phyloP scores from a whole-genome alignment of 768 basidiomycete genomes.

The Panus rudis region DNA sequence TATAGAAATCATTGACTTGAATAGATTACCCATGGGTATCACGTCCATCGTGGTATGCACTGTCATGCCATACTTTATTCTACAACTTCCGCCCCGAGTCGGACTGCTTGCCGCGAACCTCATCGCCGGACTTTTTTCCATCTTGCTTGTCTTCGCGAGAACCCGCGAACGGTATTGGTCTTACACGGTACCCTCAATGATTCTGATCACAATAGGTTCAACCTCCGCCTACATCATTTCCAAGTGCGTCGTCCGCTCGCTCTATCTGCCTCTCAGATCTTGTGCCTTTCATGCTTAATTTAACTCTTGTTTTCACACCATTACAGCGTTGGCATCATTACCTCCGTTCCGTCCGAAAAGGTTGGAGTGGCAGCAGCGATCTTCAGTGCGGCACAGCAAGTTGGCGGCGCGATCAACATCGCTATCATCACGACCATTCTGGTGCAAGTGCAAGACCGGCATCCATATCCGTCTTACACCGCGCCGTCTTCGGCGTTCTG shows the following conservation, averaged over 20 bases:
- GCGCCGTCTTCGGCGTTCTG: background rate
- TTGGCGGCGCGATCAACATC: background rate
- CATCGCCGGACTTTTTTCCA: background rate
- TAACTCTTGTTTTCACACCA: no score
- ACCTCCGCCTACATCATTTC: background rate
- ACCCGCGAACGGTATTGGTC: background rate
- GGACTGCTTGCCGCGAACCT: background rate
- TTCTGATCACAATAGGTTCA: background rate
- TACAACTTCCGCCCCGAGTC: background rate
- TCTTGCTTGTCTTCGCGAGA: background rate
- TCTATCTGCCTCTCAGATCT: background rate
- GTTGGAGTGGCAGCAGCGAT: background rate
- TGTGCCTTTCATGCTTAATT: background rate
- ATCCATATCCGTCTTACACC: background rate
- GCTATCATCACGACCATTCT: background rate
- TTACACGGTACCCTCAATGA: background rate
- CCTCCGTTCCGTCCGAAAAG: background rate
- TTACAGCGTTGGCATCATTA: background rate
- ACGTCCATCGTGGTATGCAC: background rate
- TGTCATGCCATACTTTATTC: background rate
- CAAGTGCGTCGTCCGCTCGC: background rate
- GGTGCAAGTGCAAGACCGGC: background rate
- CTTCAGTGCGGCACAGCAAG: background rate
- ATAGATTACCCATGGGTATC: background rate
- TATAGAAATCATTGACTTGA: background rate